Evolutionary conservation across 345 rosid species (phyloP), one percentile per base, ranked within the genome.

Genomic region (Aegle marmelos): DNA sequence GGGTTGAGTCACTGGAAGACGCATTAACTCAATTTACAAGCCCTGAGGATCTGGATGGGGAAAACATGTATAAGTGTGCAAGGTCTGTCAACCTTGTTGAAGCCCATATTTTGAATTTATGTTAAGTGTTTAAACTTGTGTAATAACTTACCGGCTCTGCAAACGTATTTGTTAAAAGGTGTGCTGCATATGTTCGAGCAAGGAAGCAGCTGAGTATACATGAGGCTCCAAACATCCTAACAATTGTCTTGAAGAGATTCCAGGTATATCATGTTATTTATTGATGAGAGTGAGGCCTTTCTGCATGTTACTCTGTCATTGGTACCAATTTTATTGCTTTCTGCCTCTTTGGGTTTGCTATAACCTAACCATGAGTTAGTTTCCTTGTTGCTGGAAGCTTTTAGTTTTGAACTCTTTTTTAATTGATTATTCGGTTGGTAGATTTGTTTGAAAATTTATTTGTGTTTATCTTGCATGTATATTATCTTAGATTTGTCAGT

Each of bases 1-100:
- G 93, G 92, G 97, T 93, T 57, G 91, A 88, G 82, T 91, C 97
- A 70, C 79, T 93, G 82, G 89, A 91, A 86, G 94, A 93, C 83
- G 97, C 95, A 57, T 72, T 93, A 45, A 90, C 92, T 82, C 95
- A 93, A 80, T 93, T 93, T 83, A 93, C 97, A 64, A 89, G 87
- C 58, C 86, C 91, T 19, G 95, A 93, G 86, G 92, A 93, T 77
- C 87, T 93, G 73, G 97, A 93, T 73, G 97, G 97, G 75, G 97
- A 93, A 78, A 93, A 93, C 82, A 93, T 91, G 97, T 93, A 91
- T 72, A 83, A 93, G 91, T 93, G 97, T 84, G 91, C 89, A 89
- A 93, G 95, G 97, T 93, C 54, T 66, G 84, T 75, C 79, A 56
- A 53, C 53, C 27, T 60, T 50, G 41, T 45, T 57, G 74, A 21